Percentiles rank a stretch among this genome's conserved stretches.
Conservation (phyloP, 78 protist species). For the Dictyostelium firmibasis region DNA sequence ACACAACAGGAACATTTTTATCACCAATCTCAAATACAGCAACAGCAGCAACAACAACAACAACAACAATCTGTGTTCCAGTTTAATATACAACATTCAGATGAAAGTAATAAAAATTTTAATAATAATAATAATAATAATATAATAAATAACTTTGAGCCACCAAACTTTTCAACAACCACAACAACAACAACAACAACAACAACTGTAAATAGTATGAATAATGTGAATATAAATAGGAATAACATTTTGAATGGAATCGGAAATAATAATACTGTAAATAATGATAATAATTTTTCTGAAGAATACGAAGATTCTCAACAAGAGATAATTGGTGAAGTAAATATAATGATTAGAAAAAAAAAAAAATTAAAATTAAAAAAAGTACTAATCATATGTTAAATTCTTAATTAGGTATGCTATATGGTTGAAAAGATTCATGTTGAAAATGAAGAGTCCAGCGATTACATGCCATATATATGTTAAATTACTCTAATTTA, state of each 20-base stretch:
- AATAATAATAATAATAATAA: not conserved
- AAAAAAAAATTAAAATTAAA: not conserved
- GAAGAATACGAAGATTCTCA: not conserved
- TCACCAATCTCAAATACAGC: not conserved
- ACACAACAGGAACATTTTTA: not conserved
- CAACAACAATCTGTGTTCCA: not conserved
- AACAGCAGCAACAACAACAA: not conserved
- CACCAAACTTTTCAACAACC: not conserved
- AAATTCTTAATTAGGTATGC: slow-evolving; percentile 14
- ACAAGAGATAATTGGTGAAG: not conserved
- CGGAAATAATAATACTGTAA: not conserved
- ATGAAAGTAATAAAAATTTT: not conserved
- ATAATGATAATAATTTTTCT: not conserved
- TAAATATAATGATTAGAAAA: not conserved
- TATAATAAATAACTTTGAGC: not conserved
- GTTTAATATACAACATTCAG: not conserved
- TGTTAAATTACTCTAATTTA: not conserved
- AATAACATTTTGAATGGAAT: not conserved
- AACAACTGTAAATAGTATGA: not conserved
- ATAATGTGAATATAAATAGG: not conserved
- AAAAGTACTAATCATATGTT: not conserved
- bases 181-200: not conserved
- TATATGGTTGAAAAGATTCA: slow-evolving; percentile 7
- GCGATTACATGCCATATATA: slow-evolving; percentile 2
- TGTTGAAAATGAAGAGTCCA: not conserved